phyloP scores from a whole-genome alignment of 805 yeast genomes.

The Ogataea methylovora region DNA sequence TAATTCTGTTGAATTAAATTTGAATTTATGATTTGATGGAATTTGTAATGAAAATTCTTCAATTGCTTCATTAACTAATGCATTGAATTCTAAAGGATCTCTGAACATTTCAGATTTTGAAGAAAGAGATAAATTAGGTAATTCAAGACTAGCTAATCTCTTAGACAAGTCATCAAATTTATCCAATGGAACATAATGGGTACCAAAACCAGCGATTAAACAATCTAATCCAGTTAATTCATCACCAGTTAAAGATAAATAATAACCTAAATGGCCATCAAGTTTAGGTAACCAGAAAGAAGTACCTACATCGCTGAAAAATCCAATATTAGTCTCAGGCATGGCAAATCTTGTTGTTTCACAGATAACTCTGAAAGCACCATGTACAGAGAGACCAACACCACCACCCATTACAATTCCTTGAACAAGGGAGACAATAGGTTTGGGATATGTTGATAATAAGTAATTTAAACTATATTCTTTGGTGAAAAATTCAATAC shows the following conservation, averaged over 20 bases:
- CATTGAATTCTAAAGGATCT: slow-evolving; percentile 32
- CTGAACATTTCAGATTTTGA: slow-evolving; percentile 10
- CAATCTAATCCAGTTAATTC: slow-evolving; percentile 71
- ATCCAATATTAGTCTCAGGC: slow-evolving; percentile 98
- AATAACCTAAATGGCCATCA: slow-evolving; percentile 79
- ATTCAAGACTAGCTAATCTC: slow-evolving; percentile 56
- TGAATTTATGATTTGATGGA: slow-evolving; percentile 57
- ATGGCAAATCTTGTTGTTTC: slow-evolving; percentile 88
- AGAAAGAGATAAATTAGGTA: slow-evolving; percentile 13
- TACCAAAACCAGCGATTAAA: slow-evolving; percentile 78
- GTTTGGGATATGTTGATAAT: slow-evolving; percentile 78
- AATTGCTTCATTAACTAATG: slow-evolving; percentile 61
- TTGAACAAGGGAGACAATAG: slow-evolving; percentile 77
- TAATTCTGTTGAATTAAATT: slow-evolving; percentile 48
- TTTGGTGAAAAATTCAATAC: slow-evolving; percentile 60
- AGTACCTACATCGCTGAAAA: slow-evolving; percentile 93
- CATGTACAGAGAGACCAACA: slow-evolving; percentile 84
- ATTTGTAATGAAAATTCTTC: slow-evolving; percentile 71
- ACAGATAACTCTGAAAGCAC: slow-evolving; percentile 89
- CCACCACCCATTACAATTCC: slow-evolving; percentile 99
- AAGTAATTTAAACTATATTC: slow-evolving; percentile 81
- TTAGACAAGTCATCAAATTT: slow-evolving; percentile 54
- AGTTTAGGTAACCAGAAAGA: slow-evolving; percentile 80
- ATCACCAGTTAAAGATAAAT: slow-evolving; percentile 81
- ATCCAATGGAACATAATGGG: slow-evolving; percentile 75